phyloP scores from a whole-genome alignment of 495 filamentous ascomycete species.

The Hypoxylon cercidicola region DNA sequence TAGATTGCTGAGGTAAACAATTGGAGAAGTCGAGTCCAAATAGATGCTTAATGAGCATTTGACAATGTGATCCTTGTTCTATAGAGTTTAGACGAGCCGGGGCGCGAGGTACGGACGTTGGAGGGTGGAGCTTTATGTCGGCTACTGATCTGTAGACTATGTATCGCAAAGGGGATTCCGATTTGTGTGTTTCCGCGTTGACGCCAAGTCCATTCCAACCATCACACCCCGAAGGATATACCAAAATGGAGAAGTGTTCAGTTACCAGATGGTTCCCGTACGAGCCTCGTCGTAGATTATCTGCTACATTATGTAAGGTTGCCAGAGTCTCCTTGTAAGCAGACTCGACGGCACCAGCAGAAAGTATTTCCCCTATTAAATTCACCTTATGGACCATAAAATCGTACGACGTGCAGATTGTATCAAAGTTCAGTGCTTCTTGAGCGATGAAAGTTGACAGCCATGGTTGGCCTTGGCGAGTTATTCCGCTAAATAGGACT shows the following conservation, averaged over 20 bases:
- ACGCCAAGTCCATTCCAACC: slow-evolving; percentile 47
- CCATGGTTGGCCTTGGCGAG: slow-evolving; percentile 45
- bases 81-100: slow-evolving; percentile 15
- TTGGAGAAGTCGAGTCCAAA: slow-evolving; percentile 33
- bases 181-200: slow-evolving; percentile 30
- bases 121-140: slow-evolving; percentile 33
- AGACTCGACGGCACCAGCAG: slow-evolving; percentile 31
- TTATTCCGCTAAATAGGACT: slow-evolving; percentile 48
- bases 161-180: slow-evolving; percentile 46
- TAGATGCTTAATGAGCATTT: slow-evolving; percentile 30
- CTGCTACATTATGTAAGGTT: slow-evolving; percentile 42
- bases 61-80: slow-evolving; percentile 14
- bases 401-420: slow-evolving; percentile 46
- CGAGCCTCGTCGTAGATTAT: slow-evolving; percentile 44
- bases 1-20: slow-evolving; percentile 37
- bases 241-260: slow-evolving; percentile 49
- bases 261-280: slow-evolving; percentile 47
- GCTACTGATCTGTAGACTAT: slow-evolving; percentile 46
- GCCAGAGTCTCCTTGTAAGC: slow-evolving; percentile 24
- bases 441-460: slow-evolving; percentile 48
- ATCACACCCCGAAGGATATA: slow-evolving; percentile 54
- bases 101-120: slow-evolving; percentile 23
- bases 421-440: slow-evolving; percentile 45
- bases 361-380: slow-evolving; percentile 33
- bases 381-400: slow-evolving; percentile 20